These are phyloP conservation scores for Marchantia paleacea DNA, from an alignment of 225 moss, liverwort and hornwort genomes.

Conservation along the genomic window DNA sequence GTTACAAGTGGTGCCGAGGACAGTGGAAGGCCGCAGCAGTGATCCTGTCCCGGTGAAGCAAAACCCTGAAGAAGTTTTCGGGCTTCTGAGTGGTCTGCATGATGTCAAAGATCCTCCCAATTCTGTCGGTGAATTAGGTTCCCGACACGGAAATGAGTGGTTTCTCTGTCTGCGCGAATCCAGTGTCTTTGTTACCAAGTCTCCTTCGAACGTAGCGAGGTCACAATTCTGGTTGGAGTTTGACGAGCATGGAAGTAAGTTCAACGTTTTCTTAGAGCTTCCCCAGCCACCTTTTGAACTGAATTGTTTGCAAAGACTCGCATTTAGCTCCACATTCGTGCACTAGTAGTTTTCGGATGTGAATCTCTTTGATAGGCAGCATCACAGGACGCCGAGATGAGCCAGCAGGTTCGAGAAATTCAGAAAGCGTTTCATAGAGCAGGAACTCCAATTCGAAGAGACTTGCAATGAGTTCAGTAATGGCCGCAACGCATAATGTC, in stretches of 20 bases:
- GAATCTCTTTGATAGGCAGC: too few relatives aligned
- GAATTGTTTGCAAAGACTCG: neutral
- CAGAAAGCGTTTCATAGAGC: neutral
- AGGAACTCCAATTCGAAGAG: neutral
- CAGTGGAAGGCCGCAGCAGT: neutral
- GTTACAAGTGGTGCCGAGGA: constrained; percentile 23
- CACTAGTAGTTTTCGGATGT: neutral
- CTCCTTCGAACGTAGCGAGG: neutral
- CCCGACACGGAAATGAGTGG: neutral
- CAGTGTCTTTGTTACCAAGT: constrained; percentile 6
- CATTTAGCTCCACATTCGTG: neutral
- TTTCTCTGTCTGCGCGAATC: constrained; percentile 20
- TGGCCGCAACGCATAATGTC: neutral
- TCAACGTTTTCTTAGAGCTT: too few relatives aligned
- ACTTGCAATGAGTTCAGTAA: too few relatives aligned
- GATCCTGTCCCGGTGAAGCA: neutral
- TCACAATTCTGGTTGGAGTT: constrained; percentile 25
- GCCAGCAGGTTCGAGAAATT: neutral
- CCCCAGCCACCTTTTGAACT: neutral
- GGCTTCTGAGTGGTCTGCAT: neutral
- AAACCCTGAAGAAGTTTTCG: neutral
- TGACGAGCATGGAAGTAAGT: constrained; percentile 37
- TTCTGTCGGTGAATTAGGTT: neutral
- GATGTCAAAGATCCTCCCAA: neutral
- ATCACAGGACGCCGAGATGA: too few relatives aligned